Evolutionary conservation across 148 eudicot genomes (phyloP).

Genomic region (Heliosperma pusillum): DNA sequence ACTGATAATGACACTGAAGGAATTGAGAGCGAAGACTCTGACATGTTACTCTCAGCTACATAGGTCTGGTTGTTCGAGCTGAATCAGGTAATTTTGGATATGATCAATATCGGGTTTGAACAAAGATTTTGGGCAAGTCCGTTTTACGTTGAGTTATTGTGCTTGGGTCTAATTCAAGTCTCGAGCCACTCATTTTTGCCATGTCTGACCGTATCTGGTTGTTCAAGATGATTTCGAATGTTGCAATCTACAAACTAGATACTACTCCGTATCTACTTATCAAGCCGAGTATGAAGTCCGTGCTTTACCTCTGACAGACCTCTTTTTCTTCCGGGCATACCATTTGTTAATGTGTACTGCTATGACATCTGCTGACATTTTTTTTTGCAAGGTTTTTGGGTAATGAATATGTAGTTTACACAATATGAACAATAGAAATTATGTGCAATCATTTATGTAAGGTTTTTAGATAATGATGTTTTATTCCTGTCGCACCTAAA

Average conservation of each 20-base stretch:
- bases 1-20: slow-evolving; percentile 33
- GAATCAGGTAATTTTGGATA: background rate
- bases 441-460: background rate
- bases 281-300: background rate
- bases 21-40: slow-evolving; percentile 34
- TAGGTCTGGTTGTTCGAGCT: background rate
- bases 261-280: background rate
- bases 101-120: no score
- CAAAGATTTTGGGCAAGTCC: no score
- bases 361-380: background rate
- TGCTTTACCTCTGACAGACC: background rate
- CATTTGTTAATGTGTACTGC: background rate
- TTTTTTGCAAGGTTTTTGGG: background rate
- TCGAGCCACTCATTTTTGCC: background rate
- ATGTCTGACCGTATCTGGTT: background rate
- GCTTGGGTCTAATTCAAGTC: background rate
- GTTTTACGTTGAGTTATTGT: no score
- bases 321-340: background rate
- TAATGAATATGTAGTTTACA: background rate
- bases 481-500: no score
- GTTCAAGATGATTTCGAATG: background rate
- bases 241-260: background rate
- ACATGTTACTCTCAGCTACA: slow-evolving; percentile 26
- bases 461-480: no score
- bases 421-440: background rate